Conservation (phyloP, 345 rosid genomes). For the Stellera chamaejasme region DNA sequence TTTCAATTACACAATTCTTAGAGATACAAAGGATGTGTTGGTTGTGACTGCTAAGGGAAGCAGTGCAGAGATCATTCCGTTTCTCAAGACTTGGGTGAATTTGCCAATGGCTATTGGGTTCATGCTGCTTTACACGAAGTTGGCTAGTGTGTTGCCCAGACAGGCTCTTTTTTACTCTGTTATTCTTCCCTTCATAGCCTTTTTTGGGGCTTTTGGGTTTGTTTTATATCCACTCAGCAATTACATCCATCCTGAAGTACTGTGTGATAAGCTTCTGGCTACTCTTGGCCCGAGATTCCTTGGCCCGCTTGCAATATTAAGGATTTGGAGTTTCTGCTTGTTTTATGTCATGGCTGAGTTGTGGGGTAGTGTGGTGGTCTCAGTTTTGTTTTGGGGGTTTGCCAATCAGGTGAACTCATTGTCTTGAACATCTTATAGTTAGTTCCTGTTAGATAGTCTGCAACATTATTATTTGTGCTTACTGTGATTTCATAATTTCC, state of each 20-base stretch:
- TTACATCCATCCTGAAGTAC: conserved; percentile 70
- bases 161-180: conserved; percentile 81
- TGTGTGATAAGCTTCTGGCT: conserved; percentile 72
- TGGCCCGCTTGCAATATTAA: conserved; percentile 91
- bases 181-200: conserved; percentile 82
- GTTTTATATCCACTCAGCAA: conserved; percentile 89
- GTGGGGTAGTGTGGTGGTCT: conserved; percentile 97
- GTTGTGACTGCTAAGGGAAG: conserved; percentile 97
- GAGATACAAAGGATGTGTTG: conserved; percentile 94
- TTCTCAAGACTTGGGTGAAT: conserved; percentile 95
- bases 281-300: conserved; percentile 83
- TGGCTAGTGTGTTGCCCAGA: conserved; percentile 74
- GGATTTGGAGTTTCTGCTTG: conserved; percentile 97
- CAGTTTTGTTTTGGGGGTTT: conserved; percentile 97
- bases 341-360: conserved; percentile 99
- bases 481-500: background rate
- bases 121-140: conserved; percentile 76
- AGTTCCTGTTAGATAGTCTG: background rate
- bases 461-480: background rate
- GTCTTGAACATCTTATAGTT: background rate
- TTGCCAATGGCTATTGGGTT: conserved; percentile 98
- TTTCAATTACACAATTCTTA: conserved; percentile 91
- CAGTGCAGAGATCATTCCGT: conserved; percentile 95
- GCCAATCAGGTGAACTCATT: conserved; percentile 77
- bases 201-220: conserved; percentile 93